These are phyloP conservation scores for Chytriomyces sp. DNA, from an alignment of 192 early-diverging fungal genomes.

Conservation along the genomic window DNA sequence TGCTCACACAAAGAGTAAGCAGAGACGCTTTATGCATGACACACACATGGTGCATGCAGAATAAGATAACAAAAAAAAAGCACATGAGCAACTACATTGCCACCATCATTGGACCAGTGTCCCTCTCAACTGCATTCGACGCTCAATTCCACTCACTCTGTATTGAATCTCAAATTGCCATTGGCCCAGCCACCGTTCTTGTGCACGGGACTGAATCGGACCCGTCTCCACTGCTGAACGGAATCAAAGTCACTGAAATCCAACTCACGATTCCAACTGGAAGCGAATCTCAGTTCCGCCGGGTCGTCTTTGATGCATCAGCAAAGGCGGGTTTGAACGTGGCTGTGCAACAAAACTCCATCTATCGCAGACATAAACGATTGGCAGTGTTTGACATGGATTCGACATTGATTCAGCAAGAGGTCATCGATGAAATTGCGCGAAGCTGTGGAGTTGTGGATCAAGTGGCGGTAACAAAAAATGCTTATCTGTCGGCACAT, in stretches of 20 bases:
- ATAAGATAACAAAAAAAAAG: not conserved
- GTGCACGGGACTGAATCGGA: not conserved
- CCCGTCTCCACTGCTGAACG: not conserved
- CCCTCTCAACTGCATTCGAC: not conserved
- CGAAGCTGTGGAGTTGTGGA: constrained; percentile 87
- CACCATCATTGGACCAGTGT: not conserved
- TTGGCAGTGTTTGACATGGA: constrained; percentile 99
- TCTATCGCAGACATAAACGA: constrained; percentile 87
- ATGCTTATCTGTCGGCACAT: not conserved
- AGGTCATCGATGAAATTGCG: constrained; percentile 99
- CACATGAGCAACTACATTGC: not conserved
- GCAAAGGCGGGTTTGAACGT: constrained; percentile 66
- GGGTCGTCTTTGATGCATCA: not conserved
- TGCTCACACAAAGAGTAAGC: no score
- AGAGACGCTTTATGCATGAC: no score
- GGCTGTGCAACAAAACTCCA: constrained; percentile 85
- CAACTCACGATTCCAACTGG: not conserved
- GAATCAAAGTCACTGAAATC: not conserved
- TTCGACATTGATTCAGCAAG: constrained; percentile 96
- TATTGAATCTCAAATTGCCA: not conserved
- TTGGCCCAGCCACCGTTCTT: not conserved
- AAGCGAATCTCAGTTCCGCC: not conserved
- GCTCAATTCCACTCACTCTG: not conserved
- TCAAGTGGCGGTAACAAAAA: constrained; percentile 80
- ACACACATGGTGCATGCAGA: no score